These are phyloP conservation scores for Sporothrix phasma DNA, from an alignment of 2,329 filamentous ascomycete genomes.

Conservation along the genomic window DNA sequence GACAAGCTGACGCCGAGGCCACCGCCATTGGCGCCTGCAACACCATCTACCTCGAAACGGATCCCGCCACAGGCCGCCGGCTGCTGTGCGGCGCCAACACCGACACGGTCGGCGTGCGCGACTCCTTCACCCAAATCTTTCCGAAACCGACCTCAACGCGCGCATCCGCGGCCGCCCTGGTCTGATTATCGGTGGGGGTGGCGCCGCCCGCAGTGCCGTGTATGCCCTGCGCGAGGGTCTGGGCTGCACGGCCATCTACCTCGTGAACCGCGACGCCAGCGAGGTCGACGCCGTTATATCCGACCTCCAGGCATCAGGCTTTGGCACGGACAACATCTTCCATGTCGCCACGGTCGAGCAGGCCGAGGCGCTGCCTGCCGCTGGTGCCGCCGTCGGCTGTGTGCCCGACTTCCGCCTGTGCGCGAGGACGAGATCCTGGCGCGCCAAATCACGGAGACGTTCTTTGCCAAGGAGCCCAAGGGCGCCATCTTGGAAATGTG, in stretches of 20 bases:
- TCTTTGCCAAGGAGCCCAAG: conserved; percentile 38
- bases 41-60: conserved; percentile 56
- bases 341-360: conserved; percentile 54
- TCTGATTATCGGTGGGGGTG: conserved; percentile 67
- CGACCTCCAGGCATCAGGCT: conserved; percentile 51
- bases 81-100: conserved; percentile 67
- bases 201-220: conserved; percentile 66
- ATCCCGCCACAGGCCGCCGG: conserved; percentile 32
- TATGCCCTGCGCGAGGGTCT: conserved; percentile 66
- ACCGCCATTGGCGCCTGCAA: conserved; percentile 68
- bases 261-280: conserved; percentile 60
- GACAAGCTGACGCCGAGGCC: conserved; percentile 64
- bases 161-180: conserved; percentile 40
- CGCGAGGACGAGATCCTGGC: conserved; percentile 53
- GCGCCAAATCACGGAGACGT: conserved; percentile 41
- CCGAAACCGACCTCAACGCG: conserved; percentile 25
- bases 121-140: conserved; percentile 55
- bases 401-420: conserved; percentile 67
- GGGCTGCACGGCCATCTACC: conserved; percentile 57
- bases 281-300: conserved; percentile 59
- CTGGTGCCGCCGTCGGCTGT: conserved; percentile 61
- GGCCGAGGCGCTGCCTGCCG: conserved; percentile 45
- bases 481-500: conserved; percentile 73
- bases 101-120: conserved; percentile 67
- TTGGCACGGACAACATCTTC: conserved; percentile 44